Evolutionary conservation across 2,329 filamentous ascomycete genomes (phyloP), one percentile per base, ranked within the genome.

Genomic region (Calonectria montana): DNA sequence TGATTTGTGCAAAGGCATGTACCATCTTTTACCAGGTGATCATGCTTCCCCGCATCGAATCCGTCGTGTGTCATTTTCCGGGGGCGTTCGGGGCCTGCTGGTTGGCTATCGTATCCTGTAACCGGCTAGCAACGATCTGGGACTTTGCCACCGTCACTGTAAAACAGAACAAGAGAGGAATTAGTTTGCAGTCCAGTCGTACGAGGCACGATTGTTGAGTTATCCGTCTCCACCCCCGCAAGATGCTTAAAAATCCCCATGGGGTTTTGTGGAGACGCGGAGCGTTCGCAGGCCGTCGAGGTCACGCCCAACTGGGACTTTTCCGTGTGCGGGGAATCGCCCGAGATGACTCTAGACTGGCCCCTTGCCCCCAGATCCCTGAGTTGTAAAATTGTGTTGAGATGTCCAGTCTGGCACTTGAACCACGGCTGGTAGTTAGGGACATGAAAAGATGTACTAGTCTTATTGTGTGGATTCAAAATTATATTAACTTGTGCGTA

Each of bases 171-270:
- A 10, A 10, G 31, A 35, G 6, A 35, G 31, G 6, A 35, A 35
- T 35, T 35, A 35, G 31, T 35, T 35, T 9, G 3, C 31, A 35
- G 31, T 35, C 31, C 31, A 35, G 31, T 35, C 31, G 31, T 35
- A 35, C 31, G 31, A 35, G 31, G 3, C 10, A 35, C 12, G 23
- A 16, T 21, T 59, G 16, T 18, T 39, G 53, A 13, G 31, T 59
- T 59, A 39, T 59, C 53, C 53, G 53, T 59, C 53, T 27, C 53
- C 53, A 59, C 53, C 53, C 53, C 53, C 53, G 53, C 53, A 59
- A 39, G 37, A 39, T 27, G 8, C 13, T 9, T 13, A 59, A 23
- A 4, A 0, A 12, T 39, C 53, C 53, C 53, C 53, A 39, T 25
- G 35, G 53, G 35, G 53, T 25, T 59, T 31, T 39, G 53, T 59